A percentile compares a stretch with the other conserved stretches of the same genome.
phyloP scores from a whole-genome alignment of 306 rosid genomes.

The Gastrolobium villosum region DNA sequence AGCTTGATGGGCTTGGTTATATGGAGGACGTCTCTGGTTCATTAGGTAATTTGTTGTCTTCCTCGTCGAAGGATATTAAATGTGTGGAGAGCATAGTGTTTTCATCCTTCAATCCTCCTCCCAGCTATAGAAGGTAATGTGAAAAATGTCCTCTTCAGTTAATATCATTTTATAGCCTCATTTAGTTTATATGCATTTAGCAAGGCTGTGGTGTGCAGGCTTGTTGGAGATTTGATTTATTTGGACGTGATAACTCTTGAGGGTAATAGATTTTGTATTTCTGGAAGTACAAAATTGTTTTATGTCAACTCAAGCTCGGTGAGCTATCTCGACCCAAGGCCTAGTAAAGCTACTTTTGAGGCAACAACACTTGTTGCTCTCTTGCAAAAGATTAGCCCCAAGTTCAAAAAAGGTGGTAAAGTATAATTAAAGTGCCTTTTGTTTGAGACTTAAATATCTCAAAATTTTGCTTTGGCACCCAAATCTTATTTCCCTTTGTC shows the following conservation, averaged over 20 bases:
- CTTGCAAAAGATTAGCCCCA: conserved; percentile 90
- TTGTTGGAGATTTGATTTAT: conserved; percentile 95
- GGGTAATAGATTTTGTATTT: conserved; percentile 84
- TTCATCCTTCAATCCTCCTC: conserved; percentile 98
- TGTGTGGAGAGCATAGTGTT: conserved; percentile 91
- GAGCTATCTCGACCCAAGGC: conserved; percentile 76
- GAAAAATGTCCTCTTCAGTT: conserved; percentile 22
- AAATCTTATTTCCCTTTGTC: conserved; percentile 22
- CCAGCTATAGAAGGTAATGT: conserved; percentile 89
- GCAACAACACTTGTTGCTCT: conserved; percentile 89
- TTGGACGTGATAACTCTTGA: conserved; percentile 91
- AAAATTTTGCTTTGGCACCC: conserved; percentile 13
- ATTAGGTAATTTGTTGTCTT: conserved; percentile 74
- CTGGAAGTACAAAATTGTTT: conserved; percentile 83
- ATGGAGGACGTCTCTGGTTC: conserved; percentile 98
- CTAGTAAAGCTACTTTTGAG: conserved; percentile 80
- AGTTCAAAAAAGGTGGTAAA: conserved; percentile 83
- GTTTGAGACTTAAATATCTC: conserved; percentile 32
- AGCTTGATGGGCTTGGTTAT: conserved; percentile 92
- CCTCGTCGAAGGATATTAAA: conserved; percentile 80
- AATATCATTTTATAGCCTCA: conserved; percentile 18
- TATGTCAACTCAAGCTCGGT: conserved; percentile 89
- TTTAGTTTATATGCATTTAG: conserved; percentile 27
- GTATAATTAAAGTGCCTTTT: conserved; percentile 27
- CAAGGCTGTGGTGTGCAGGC: conserved; percentile 63